These are phyloP conservation scores for Leucaena leucocephala DNA, from an alignment of 306 rosid species.

Conservation along the genomic window DNA sequence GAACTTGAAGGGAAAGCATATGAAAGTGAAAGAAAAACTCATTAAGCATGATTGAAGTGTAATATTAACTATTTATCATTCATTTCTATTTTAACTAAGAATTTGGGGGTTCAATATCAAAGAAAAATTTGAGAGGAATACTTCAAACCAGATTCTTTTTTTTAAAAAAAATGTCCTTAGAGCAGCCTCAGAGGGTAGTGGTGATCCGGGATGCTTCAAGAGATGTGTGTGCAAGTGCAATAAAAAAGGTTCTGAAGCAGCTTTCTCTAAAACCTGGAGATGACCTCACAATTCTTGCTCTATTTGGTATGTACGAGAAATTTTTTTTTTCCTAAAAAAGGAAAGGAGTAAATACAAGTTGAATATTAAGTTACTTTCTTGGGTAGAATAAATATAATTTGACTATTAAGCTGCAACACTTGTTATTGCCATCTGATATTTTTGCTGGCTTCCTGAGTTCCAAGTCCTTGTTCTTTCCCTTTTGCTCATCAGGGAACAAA, in stretches of 20 bases:
- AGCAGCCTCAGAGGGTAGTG: conserved; percentile 49
- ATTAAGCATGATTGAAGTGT: conserved; percentile 2
- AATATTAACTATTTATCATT: background rate
- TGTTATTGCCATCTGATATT: background rate
- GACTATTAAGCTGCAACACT: background rate
- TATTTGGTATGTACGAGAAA: conserved; percentile 69
- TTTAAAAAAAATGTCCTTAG: conserved; percentile 30
- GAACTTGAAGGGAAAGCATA: background rate
- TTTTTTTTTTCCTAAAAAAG: conserved; percentile 40
- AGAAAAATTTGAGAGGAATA: background rate
- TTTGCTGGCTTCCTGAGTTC: conserved; percentile 13
- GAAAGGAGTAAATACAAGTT: background rate
- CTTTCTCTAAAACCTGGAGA: conserved; percentile 61
- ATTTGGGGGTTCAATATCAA: background rate
- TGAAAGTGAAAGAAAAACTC: background rate
- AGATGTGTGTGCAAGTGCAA: conserved; percentile 55
- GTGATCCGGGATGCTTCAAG: conserved; percentile 78
- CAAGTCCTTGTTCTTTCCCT: background rate
- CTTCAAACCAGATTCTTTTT: background rate
- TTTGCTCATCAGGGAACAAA: background rate
- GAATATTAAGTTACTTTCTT: no score
- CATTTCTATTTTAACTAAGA: background rate
- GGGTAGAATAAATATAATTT: background rate
- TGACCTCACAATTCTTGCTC: conserved; percentile 59
- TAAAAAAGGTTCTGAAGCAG: conserved; percentile 46